Base-by-base conservation (phyloP, 108 stramenopile species). In the Chaetoceros tenuissimus region DNA sequence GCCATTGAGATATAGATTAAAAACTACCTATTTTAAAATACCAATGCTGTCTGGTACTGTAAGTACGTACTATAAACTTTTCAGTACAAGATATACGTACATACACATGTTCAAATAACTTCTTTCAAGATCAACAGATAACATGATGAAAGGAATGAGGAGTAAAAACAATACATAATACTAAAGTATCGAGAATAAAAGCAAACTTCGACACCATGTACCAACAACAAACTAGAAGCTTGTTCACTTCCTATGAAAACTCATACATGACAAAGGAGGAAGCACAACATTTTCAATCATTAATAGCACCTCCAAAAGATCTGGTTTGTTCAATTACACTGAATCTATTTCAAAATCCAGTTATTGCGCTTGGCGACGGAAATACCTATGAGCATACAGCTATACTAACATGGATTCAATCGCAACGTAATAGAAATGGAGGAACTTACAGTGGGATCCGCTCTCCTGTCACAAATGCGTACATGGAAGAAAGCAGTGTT, bases 1-100 rank as follows among this genome's bases (percentile, higher is more conserved):
- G 59, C 53, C 3, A 46, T 76, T 13, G 65, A 62, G 46, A 28
- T 45, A 1, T 57, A 50, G 49, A 40, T n/a, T n/a, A n/a, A n/a
- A n/a, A n/a, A n/a, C n/a, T n/a, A n/a, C n/a, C n/a, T n/a, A n/a
- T n/a, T n/a, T n/a, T n/a, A n/a, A n/a, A n/a, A n/a, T n/a, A n/a
- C n/a, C n/a, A n/a, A n/a, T n/a, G n/a, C n/a, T n/a, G n/a, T n/a
- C n/a, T n/a, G n/a, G n/a, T n/a, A n/a, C n/a, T n/a, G n/a, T n/a
- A n/a, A n/a, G n/a, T n/a, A n/a, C n/a, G n/a, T n/a, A n/a, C n/a
- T n/a, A n/a, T n/a, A n/a, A n/a, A n/a, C n/a, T n/a, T n/a, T n/a
- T n/a, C n/a, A n/a, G n/a, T n/a, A n/a, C n/a, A n/a, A n/a, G n/a
- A n/a, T n/a, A n/a, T n/a, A n/a, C n/a, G n/a, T n/a, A n/a, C n/a